Evolutionary conservation across 2,329 filamentous ascomycete species (phyloP).

Genomic region (Nothophoma quercina): DNA sequence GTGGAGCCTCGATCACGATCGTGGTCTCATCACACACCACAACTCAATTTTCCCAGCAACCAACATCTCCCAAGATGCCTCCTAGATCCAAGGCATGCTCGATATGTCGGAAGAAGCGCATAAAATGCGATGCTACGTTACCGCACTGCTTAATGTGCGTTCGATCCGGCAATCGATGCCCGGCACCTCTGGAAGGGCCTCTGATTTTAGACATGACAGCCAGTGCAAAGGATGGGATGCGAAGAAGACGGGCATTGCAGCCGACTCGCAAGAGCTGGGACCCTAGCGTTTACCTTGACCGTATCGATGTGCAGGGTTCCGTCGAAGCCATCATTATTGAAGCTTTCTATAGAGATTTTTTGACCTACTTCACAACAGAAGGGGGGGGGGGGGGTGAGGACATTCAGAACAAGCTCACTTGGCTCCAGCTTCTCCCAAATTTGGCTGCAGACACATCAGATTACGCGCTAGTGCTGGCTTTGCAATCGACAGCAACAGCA

Average conservation of each 20-base stretch:
- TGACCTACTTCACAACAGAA: slow-evolving; percentile 35
- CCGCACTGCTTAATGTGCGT: slow-evolving; percentile 42
- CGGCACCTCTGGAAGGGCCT: slow-evolving; percentile 35
- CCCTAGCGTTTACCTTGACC: no score
- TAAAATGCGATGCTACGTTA: slow-evolving; percentile 43
- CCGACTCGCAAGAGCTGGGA: not conserved
- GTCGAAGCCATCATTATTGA: not conserved
- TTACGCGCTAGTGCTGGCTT: slow-evolving; percentile 31
- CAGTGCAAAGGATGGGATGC: slow-evolving; percentile 23
- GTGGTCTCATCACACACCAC: no score
- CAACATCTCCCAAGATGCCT: slow-evolving; percentile 25
- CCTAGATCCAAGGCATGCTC: slow-evolving; percentile 37
- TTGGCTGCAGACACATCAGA: slow-evolving; percentile 35
- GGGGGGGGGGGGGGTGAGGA: slow-evolving; percentile 37
- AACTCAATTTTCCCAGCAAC: not conserved
- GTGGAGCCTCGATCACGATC: no score
- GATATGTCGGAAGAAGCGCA: slow-evolving; percentile 42
- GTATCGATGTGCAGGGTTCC: not conserved
- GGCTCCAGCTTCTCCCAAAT: slow-evolving; percentile 38
- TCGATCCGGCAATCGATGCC: slow-evolving; percentile 31
- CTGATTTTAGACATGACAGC: slow-evolving; percentile 44
- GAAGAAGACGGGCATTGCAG: slow-evolving; percentile 12
- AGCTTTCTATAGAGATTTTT: slow-evolving; percentile 39
- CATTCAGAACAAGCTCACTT: slow-evolving; percentile 35
- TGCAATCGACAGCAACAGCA: slow-evolving; percentile 38